phyloP scores from a whole-genome alignment of 352 stramenopile species.

The Blastocystis sp. region DNA sequence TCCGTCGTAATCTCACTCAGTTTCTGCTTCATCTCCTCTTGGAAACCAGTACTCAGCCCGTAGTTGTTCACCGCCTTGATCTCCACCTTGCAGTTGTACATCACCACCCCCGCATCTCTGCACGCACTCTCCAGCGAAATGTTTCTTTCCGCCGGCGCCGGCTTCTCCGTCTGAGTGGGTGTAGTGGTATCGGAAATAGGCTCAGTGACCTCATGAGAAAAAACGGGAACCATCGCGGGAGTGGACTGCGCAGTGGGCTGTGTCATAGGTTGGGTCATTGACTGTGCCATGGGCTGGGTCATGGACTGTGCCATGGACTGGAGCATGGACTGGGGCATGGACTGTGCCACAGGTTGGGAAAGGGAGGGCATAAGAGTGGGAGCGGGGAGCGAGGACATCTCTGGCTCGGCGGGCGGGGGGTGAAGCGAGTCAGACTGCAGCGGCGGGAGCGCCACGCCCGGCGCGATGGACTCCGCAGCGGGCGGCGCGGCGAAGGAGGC shows the following conservation, averaged over 20 bases:
- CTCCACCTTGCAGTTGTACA: conserved; percentile 59
- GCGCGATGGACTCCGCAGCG: too few species aligned
- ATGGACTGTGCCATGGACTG: too few species aligned
- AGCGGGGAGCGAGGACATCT: neutral
- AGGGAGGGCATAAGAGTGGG: neutral
- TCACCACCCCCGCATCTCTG: neutral
- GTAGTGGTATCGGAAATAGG: neutral
- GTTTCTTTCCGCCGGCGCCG: neutral
- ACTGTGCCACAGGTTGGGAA: neutral
- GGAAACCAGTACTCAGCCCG: neutral
- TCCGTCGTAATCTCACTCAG: neutral
- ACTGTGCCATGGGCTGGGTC: too few species aligned
- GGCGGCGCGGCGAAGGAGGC: too few species aligned
- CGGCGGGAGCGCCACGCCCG: too few species aligned
- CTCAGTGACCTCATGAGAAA: neutral
- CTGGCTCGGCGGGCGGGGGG: neutral
- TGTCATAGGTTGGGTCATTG: neutral
- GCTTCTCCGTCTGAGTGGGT: neutral
- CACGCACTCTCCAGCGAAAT: neutral
- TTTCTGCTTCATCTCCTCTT: neutral
- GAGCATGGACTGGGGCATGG: too few species aligned
- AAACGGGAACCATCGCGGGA: neutral
- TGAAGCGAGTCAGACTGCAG: too few species aligned
- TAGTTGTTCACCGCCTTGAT: conserved; percentile 43
- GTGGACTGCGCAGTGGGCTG: neutral